phyloP scores from a whole-genome alignment of 2,329 filamentous ascomycete species.

The Monosporascus cannonballus region DNA sequence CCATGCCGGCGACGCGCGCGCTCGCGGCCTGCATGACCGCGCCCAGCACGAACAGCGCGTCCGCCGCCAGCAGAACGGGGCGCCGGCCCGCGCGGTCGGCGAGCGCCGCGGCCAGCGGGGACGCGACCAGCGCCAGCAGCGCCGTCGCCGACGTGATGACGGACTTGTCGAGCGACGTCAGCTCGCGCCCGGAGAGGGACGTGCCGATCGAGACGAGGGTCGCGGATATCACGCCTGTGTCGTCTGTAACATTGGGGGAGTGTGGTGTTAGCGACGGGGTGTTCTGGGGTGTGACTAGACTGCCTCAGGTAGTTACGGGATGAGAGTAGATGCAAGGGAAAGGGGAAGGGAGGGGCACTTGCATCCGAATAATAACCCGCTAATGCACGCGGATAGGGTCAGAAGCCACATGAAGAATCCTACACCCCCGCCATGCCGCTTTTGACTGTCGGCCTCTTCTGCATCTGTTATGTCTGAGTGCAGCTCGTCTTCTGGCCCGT shows the following conservation, averaged over 20 bases:
- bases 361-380: constrained; percentile 64
- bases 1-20: constrained; percentile 55
- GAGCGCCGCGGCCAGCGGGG: constrained; percentile 58
- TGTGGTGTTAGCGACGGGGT: not conserved
- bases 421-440: constrained; percentile 6
- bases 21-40: constrained; percentile 59
- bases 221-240: constrained; percentile 63
- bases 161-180: constrained; percentile 62
- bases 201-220: constrained; percentile 59
- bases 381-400: constrained; percentile 60
- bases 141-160: constrained; percentile 65
- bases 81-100: constrained; percentile 58
- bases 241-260: constrained; percentile 36
- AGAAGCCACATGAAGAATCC: constrained; percentile 54
- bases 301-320: not conserved
- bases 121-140: constrained; percentile 58
- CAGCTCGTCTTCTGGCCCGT: constrained; percentile 7
- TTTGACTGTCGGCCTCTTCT: constrained; percentile 1
- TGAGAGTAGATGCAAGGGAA: not conserved
- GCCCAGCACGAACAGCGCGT: constrained; percentile 62
- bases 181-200: constrained; percentile 48
- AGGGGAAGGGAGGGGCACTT: constrained; percentile 23
- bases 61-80: constrained; percentile 57
- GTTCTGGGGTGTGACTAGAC: no score
- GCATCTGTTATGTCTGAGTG: constrained; percentile 5